Conservation (phyloP, 176 grass and related monocot species). For the Urochloa ruziziensis region DNA sequence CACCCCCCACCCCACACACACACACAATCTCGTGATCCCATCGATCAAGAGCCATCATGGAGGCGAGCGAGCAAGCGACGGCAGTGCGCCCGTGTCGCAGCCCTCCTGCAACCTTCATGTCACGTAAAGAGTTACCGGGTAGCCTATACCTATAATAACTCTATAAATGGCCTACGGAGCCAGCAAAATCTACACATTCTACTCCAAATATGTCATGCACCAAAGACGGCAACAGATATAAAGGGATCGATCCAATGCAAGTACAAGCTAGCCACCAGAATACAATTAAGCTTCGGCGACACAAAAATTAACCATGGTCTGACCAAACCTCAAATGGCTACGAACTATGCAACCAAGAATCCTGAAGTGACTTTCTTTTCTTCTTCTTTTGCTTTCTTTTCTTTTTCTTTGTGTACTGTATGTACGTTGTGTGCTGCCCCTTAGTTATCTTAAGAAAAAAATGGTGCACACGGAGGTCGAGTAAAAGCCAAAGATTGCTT, state of each 20-base stretch:
- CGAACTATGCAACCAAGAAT: slow-evolving; percentile 8
- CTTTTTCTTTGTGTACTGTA: not conserved
- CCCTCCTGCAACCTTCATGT: too few relatives aligned
- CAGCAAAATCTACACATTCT: slow-evolving; percentile 25
- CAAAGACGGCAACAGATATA: not conserved
- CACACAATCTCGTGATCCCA: too few relatives aligned
- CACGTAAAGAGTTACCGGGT: too few relatives aligned
- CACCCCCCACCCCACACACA: too few relatives aligned
- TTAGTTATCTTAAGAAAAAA: not conserved
- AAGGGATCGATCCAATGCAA: slow-evolving; percentile 23
- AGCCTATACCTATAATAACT: not conserved
- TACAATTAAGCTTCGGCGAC: not conserved
- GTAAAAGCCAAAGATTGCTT: not conserved
- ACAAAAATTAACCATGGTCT: not conserved
- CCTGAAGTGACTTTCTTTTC: not conserved
- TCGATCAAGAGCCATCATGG: too few relatives aligned
- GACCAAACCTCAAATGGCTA: not conserved
- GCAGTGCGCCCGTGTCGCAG: too few relatives aligned
- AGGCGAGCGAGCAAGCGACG: too few relatives aligned
- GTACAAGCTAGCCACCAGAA: not conserved
- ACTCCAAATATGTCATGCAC: slow-evolving; percentile 25
- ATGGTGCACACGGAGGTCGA: not conserved
- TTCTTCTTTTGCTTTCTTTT: not conserved
- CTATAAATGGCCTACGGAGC: not conserved
- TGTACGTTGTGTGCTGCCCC: not conserved